Evolutionary conservation across 2,329 filamentous ascomycete genomes (phyloP).

Genomic region (Aspergillus intermedius): DNA sequence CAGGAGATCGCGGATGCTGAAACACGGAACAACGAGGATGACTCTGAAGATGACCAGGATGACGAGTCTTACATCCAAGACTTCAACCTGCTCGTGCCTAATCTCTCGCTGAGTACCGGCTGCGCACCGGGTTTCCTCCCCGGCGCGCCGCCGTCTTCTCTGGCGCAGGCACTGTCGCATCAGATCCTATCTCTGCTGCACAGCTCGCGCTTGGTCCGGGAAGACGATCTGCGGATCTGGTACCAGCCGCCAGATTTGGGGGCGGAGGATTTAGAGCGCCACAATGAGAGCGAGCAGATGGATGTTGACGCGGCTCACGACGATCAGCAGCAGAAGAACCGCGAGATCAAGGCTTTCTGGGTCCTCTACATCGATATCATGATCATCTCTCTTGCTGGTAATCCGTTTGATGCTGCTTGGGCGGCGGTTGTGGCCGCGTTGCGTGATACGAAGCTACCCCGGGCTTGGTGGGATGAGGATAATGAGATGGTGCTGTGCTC

Average conservation of each 20-base stretch:
- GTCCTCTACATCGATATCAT: constrained; percentile 91
- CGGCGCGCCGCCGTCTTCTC: constrained; percentile 68
- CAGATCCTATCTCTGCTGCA: constrained; percentile 71
- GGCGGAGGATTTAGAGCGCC: constrained; percentile 22
- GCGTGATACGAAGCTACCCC: constrained; percentile 67
- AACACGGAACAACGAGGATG: constrained; percentile 41
- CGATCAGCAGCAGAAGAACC: constrained; percentile 28
- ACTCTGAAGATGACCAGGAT: constrained; percentile 42
- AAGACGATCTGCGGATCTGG: constrained; percentile 66
- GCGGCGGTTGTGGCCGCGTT: constrained; percentile 74
- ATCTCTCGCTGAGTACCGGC: constrained; percentile 86
- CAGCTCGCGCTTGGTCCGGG: constrained; percentile 59
- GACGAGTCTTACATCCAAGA: constrained; percentile 43
- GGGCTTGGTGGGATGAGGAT: constrained; percentile 77
- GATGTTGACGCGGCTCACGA: constrained; percentile 42
- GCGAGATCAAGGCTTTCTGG: constrained; percentile 79
- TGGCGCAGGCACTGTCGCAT: constrained; percentile 80
- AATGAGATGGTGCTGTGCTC: constrained; percentile 72
- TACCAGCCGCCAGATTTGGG: constrained; percentile 46
- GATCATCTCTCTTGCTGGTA: constrained; percentile 87
- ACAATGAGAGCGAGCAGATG: constrained; percentile 41
- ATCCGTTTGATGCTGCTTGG: constrained; percentile 89
- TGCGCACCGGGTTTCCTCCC: constrained; percentile 81
- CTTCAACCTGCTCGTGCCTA: constrained; percentile 75
- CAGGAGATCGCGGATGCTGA: constrained; percentile 9